Percentiles rank a stretch among this genome's conserved stretches.
Evolutionary conservation across 768 basidiomycete genomes (phyloP).

Genomic region (Auriscalpium vulgare): DNA sequence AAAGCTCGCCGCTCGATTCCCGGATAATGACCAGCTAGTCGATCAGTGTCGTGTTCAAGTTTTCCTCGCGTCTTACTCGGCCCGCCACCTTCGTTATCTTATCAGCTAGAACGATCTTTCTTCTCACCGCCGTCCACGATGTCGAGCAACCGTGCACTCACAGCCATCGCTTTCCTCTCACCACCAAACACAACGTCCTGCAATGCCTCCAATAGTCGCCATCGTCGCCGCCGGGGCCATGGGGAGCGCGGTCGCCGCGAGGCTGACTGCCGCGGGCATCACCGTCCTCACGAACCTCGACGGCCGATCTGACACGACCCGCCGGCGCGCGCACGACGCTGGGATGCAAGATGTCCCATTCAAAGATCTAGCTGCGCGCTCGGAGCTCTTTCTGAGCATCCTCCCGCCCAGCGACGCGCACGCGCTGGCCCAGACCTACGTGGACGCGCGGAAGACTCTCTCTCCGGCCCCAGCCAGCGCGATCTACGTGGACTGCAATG

Average conservation of each 20-base stretch:
- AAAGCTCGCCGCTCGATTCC: too few relatives aligned
- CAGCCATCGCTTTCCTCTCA: too few relatives aligned
- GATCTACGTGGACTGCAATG: constrained; percentile 51
- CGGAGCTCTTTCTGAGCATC: constrained; percentile 47
- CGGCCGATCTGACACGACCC: constrained; percentile 43
- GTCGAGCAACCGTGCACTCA: too few relatives aligned
- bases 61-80: too few relatives aligned
- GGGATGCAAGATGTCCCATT: constrained; percentile 39
- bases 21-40: too few relatives aligned
- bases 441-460: constrained; percentile 18
- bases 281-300: constrained; percentile 48
- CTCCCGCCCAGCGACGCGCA: constrained; percentile 48
- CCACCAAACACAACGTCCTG: neutral
- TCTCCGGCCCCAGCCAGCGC: constrained; percentile 8
- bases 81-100: too few relatives aligned
- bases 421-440: constrained; percentile 34
- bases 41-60: too few relatives aligned
- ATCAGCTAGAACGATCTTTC: too few relatives aligned
- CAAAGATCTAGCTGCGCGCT: constrained; percentile 27
- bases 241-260: constrained; percentile 48
- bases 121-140: too few relatives aligned
- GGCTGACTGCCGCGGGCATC: constrained; percentile 38
- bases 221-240: constrained; percentile 51
- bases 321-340: constrained; percentile 39
- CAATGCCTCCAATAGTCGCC: constrained; percentile 25